Evolutionary conservation across 2,329 filamentous ascomycete species (phyloP).

Genomic region (Colletotrichum sp.): DNA sequence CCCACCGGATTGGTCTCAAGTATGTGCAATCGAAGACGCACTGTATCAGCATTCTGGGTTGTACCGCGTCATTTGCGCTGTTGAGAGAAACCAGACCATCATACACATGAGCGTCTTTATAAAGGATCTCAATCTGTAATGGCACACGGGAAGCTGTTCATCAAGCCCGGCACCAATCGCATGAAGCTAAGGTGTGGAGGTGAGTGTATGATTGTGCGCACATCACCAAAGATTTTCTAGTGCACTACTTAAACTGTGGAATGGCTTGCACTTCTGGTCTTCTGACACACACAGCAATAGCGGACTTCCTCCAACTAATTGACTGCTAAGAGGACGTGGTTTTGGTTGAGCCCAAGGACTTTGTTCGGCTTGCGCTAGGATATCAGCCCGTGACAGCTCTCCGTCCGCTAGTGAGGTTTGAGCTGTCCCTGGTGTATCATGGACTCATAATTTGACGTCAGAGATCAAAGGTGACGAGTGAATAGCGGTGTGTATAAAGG

Average conservation of each 20-base stretch:
- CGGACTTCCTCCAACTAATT: too few species aligned
- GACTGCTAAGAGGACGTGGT: not conserved
- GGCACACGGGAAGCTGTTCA: not conserved
- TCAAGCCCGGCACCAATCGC: not conserved
- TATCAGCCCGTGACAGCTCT: too few species aligned
- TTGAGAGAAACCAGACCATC: not conserved
- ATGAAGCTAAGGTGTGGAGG: not conserved
- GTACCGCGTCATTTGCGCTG: not conserved
- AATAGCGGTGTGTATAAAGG: too few species aligned
- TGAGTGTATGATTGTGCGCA: not conserved
- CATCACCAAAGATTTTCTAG: not conserved
- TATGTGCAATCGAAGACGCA: not conserved
- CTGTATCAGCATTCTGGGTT: not conserved
- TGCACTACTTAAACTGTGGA: not conserved
- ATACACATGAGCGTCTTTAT: not conserved
- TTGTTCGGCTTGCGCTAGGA: not conserved
- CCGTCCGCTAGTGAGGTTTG: too few species aligned
- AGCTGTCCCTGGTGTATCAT: too few species aligned
- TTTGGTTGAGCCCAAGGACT: rapidly evolving
- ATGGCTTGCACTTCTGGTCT: not conserved
- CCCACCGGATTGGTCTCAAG: not conserved
- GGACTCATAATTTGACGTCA: too few species aligned
- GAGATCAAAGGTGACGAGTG: too few species aligned
- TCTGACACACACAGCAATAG: not conserved
- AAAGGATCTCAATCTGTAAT: not conserved